These are phyloP conservation scores for Phialophora expanda DNA, from an alignment of 2,329 filamentous ascomycete genomes.

Conservation along the genomic window DNA sequence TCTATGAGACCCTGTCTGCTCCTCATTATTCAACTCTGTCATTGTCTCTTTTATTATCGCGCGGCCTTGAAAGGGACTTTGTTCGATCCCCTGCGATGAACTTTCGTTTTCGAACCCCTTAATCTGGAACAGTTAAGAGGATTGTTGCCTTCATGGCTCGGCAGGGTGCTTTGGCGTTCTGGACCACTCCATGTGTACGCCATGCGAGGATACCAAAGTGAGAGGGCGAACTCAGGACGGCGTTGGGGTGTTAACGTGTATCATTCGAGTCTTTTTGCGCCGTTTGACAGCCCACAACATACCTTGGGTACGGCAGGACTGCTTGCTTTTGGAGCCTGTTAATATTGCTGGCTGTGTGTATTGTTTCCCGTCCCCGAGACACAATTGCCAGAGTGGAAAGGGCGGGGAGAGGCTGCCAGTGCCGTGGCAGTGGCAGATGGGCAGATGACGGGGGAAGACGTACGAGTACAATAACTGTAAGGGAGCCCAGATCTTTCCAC, in stretches of 20 bases:
- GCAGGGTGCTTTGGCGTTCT: slow-evolving; percentile 11
- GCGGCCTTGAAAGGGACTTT: background rate
- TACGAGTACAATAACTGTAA: background rate
- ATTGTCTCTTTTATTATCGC: background rate
- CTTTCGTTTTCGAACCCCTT: background rate
- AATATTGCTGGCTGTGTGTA: background rate
- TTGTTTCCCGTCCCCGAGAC: background rate
- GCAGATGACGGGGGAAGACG: background rate
- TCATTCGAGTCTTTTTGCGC: background rate
- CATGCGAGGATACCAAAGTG: background rate
- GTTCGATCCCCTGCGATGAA: background rate
- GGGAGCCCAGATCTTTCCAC: background rate
- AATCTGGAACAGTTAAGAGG: background rate
- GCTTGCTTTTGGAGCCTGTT: background rate
- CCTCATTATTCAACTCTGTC: background rate
- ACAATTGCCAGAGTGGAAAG: background rate
- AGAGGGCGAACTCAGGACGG: background rate
- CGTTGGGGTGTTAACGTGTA: background rate
- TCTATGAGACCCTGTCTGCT: background rate
- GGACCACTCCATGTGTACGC: background rate
- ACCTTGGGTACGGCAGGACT: background rate
- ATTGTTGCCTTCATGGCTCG: slow-evolving; percentile 7
- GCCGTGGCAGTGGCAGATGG: background rate
- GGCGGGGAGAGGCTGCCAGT: background rate
- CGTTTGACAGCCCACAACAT: background rate